A percentile compares a stretch with the other conserved stretches of the same genome.
These are phyloP conservation scores for Immersiella caudata DNA, from an alignment of 495 filamentous ascomycete species.

Conservation along the genomic window DNA sequence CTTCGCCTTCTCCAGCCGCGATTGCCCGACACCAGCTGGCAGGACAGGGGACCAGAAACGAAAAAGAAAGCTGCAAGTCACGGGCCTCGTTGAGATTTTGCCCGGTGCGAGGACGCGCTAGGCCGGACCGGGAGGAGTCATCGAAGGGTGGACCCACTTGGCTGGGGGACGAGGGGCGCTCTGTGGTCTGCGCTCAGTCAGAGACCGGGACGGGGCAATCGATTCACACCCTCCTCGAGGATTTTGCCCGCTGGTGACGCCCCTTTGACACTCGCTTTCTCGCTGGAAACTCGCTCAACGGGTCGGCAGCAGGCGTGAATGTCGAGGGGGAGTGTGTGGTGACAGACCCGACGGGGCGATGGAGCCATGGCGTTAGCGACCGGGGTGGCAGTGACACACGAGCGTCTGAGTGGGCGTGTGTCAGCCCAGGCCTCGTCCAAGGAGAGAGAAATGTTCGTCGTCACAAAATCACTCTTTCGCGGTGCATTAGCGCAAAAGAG, in stretches of 20 bases:
- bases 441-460: conserved; percentile 32
- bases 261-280: conserved; percentile 4
- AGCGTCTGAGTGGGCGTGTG: conserved; percentile 38
- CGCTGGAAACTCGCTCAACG: conserved; percentile 8
- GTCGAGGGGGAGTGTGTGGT: not conserved
- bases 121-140: conserved; percentile 22
- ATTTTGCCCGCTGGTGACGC: conserved; percentile 1
- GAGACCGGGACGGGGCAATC: conserved; percentile 7
- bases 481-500: conserved; percentile 36
- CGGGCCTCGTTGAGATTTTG: conserved; percentile 43
- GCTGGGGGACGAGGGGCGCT: not conserved
- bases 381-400: conserved; percentile 38
- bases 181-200: conserved; percentile 16
- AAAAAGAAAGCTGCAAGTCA: conserved; percentile 39
- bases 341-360: conserved; percentile 13
- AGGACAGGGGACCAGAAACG: conserved; percentile 14
- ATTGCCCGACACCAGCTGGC: conserved; percentile 18
- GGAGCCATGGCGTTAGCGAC: conserved; percentile 24
- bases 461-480: conserved; percentile 38
- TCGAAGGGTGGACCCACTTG: conserved; percentile 15
- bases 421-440: conserved; percentile 39
- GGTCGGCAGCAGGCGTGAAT: not conserved
- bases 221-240: conserved; percentile 15
- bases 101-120: conserved; percentile 28
- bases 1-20: conserved; percentile 35